Conservation (phyloP, 177 flowering plant species). For the Vitis hybrid region DNA sequence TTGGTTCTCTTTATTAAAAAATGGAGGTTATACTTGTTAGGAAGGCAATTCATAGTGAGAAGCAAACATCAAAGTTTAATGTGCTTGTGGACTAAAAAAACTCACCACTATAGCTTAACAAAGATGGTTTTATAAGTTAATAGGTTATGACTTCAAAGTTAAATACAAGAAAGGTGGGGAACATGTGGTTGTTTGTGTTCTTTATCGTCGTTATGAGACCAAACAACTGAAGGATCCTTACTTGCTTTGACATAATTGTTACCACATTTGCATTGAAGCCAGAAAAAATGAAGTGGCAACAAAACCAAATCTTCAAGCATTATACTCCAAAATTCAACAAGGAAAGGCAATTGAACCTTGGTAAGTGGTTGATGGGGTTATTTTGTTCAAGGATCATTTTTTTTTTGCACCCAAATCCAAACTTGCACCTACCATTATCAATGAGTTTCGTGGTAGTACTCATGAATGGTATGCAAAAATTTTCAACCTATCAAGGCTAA, state of each 20-base stretch:
- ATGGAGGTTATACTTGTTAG: neutral
- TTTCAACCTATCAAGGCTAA: neutral
- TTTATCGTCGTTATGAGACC: neutral
- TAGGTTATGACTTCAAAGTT: constrained; percentile 2
- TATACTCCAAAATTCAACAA: neutral
- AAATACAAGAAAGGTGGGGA: neutral
- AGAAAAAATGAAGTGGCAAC: neutral
- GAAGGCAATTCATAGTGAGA: neutral
- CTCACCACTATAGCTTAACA: neutral
- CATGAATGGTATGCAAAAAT: constrained; percentile 5
- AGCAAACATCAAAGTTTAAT: constrained; percentile 6
- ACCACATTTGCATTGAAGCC: neutral
- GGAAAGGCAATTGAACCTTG: constrained; percentile 7
- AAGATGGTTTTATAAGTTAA: constrained; percentile 2
- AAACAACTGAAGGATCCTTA: neutral
- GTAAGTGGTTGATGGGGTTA: neutral
- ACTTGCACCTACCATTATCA: neutral
- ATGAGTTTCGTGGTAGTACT: neutral
- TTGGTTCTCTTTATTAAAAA: neutral
- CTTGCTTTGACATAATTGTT: neutral
- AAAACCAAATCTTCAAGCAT: neutral
- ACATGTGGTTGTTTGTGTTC: neutral
- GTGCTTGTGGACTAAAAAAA: constrained; percentile 1
- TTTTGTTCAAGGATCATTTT: constrained; percentile 10
- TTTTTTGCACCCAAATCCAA: neutral